phyloP scores from a whole-genome alignment of 2,329 filamentous ascomycete species.

The Rutstroemia sp. region DNA sequence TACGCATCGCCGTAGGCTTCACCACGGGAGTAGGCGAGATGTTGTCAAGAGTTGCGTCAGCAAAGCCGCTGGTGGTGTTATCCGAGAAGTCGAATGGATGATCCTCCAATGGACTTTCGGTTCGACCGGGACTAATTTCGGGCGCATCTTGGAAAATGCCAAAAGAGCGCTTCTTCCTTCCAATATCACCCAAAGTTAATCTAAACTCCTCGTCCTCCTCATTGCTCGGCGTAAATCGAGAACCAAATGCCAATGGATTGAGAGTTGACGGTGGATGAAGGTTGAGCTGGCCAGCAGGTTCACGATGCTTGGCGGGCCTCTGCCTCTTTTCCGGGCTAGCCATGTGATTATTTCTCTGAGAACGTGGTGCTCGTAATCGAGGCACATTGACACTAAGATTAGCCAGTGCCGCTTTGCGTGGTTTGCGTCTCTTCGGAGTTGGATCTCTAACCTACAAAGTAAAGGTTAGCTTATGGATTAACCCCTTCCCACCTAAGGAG shows the following conservation, averaged over 20 bases:
- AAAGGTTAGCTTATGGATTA: neutral
- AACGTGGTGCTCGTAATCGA: conserved; percentile 15
- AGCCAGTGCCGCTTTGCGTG: conserved; percentile 18
- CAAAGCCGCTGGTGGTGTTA: conserved; percentile 18
- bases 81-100: conserved; percentile 24
- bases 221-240: conserved; percentile 17
- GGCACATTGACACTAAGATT: conserved; percentile 23
- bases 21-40: conserved; percentile 23
- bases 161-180: conserved; percentile 24
- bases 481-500: too few relatives aligned
- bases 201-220: conserved; percentile 29
- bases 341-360: conserved; percentile 10
- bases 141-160: conserved; percentile 25
- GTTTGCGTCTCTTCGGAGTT: conserved; percentile 26
- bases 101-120: conserved; percentile 28
- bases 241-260: conserved; percentile 21
- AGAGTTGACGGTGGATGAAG: conserved; percentile 14
- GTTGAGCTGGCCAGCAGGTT: conserved; percentile 7
- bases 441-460: conserved; percentile 11
- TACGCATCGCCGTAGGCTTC: conserved; percentile 16
- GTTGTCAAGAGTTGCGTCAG: conserved; percentile 8
- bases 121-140: conserved; percentile 25
- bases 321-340: conserved; percentile 17
- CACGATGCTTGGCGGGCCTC: conserved; percentile 1
- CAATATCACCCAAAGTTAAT: conserved; percentile 23